These are phyloP conservation scores for Starmerella roubikii DNA, from an alignment of 805 yeast species.

Conservation along the genomic window DNA sequence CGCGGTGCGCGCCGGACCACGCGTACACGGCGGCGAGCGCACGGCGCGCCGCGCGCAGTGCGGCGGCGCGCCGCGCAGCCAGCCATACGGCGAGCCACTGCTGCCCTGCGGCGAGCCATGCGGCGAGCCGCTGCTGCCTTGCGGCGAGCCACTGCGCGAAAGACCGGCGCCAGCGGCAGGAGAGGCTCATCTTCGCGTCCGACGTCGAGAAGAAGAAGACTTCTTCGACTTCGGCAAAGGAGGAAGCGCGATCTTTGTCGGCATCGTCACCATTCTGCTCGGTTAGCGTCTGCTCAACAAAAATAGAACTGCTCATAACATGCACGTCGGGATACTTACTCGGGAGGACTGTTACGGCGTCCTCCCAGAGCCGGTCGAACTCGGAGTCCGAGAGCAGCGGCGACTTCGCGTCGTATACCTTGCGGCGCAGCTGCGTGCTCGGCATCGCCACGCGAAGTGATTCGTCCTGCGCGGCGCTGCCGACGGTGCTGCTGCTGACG, in stretches of 20 bases:
- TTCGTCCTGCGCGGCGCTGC: not conserved
- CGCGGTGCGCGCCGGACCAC: too few relatives aligned
- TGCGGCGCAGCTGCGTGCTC: constrained; percentile 19
- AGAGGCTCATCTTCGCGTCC: constrained; percentile 11
- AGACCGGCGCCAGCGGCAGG: constrained; percentile 14
- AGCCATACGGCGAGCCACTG: too few relatives aligned
- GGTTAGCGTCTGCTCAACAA: constrained; percentile 15
- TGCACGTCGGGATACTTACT: constrained; percentile 35
- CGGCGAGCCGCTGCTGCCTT: too few relatives aligned
- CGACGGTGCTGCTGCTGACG: not conserved
- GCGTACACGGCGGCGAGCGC: too few relatives aligned
- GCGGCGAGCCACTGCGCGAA: constrained; percentile 13
- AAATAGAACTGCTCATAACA: constrained; percentile 64
- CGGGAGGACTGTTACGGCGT: constrained; percentile 42
- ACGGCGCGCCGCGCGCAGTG: too few relatives aligned
- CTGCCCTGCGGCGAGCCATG: too few relatives aligned
- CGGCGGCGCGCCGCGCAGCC: too few relatives aligned
- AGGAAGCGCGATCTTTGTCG: constrained; percentile 5
- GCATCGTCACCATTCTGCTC: constrained; percentile 5
- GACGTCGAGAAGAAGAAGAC: constrained; percentile 7
- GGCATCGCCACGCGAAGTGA: constrained; percentile 24
- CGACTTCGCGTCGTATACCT: constrained; percentile 19
- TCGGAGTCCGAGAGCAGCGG: constrained; percentile 35
- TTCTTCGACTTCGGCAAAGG: constrained; percentile 4
- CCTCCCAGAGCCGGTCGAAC: constrained; percentile 61